Evolutionary conservation across 208 protist genomes (phyloP).

Genomic region (Trypanosoma platydactyli): DNA sequence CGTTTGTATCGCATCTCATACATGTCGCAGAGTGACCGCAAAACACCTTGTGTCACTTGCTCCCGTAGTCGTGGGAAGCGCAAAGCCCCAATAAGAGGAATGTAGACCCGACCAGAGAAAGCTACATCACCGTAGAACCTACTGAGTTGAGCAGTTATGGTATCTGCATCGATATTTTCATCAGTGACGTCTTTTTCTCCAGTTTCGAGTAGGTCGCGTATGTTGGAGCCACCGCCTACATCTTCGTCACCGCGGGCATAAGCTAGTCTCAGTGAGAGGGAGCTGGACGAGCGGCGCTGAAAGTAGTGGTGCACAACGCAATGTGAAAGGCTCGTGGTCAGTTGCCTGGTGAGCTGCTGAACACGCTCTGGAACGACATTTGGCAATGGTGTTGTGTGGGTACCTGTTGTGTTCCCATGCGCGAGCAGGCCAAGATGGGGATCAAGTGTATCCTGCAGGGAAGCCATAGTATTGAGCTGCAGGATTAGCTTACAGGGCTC

Average conservation of each 20-base stretch:
- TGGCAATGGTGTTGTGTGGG: constrained; percentile 20
- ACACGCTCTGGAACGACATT: constrained; percentile 28
- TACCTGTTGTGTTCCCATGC: constrained; percentile 3
- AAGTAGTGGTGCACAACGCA: constrained; percentile 30
- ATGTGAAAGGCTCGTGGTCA: constrained; percentile 16
- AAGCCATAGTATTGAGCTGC: constrained; percentile 49
- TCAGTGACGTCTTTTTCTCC: neutral
- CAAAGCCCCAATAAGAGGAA: constrained; percentile 56
- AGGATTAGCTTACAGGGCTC: constrained; percentile 45
- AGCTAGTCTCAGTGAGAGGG: neutral
- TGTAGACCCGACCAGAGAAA: constrained; percentile 41
- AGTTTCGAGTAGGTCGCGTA: neutral
- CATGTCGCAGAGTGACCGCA: constrained; percentile 34
- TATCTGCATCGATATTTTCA: constrained; percentile 4
- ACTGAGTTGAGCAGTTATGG: constrained; percentile 22
- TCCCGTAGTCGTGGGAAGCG: constrained; percentile 26
- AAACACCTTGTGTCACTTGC: constrained; percentile 31
- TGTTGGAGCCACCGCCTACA: neutral
- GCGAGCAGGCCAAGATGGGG: constrained; percentile 28
- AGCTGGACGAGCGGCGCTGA: neutral
- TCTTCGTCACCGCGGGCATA: neutral
- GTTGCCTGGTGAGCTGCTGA: constrained; percentile 15
- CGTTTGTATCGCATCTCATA: constrained; percentile 42
- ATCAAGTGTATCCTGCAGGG: constrained; percentile 45
- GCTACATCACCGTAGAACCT: constrained; percentile 64